phyloP scores from a whole-genome alignment of 2,329 filamentous ascomycete species.

The Aspergillus sp. region DNA sequence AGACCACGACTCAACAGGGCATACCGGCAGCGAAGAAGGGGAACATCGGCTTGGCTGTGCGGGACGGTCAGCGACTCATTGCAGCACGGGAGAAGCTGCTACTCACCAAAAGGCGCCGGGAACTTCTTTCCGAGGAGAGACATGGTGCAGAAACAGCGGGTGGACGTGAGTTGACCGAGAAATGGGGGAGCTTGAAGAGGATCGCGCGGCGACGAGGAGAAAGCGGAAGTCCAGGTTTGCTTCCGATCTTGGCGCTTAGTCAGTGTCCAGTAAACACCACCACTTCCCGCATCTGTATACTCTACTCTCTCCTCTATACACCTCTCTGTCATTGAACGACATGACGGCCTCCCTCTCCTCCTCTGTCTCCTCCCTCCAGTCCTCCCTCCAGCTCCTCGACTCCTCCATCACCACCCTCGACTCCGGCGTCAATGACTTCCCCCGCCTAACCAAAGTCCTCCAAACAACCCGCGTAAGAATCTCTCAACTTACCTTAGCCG shows the following conservation, averaged over 20 bases:
- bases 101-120: conserved; percentile 67
- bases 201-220: conserved; percentile 33
- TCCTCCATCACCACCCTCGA: conserved; percentile 56
- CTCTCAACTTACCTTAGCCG: too few relatives aligned
- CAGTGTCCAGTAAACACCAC: conserved; percentile 25
- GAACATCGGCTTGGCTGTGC: conserved; percentile 73
- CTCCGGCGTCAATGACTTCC: conserved; percentile 54
- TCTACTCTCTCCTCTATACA: conserved; percentile 53
- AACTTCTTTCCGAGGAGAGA: conserved; percentile 79
- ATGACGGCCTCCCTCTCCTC: conserved; percentile 45
- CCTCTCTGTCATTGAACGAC: conserved; percentile 39
- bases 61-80: conserved; percentile 20
- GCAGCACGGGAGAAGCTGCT: too few relatives aligned
- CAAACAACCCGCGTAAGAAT: conserved; percentile 50
- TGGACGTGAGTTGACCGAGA: too few relatives aligned
- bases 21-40: conserved; percentile 94
- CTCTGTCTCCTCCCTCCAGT: conserved; percentile 52
- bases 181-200: too few relatives aligned
- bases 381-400: conserved; percentile 52
- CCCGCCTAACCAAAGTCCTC: conserved; percentile 52
- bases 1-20: conserved; percentile 26
- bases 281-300: conserved; percentile 51
- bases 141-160: too few relatives aligned
- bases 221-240: conserved; percentile 22
- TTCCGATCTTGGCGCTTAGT: conserved; percentile 11